Conservation (phyloP, 2,329 filamentous ascomycete species). For the Penicillium digitatum region DNA sequence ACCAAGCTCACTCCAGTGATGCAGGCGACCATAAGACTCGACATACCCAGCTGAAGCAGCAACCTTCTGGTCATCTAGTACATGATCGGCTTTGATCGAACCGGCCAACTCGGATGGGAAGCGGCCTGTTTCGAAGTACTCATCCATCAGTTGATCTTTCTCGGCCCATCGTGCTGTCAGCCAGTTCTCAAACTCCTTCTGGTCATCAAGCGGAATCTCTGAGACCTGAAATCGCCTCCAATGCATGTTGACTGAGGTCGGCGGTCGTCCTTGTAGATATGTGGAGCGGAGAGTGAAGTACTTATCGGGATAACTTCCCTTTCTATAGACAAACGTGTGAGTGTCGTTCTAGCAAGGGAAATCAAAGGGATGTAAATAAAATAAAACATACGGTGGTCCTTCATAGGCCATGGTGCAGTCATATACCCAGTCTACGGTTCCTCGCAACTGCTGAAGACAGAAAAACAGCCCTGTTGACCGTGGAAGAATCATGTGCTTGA, state of each 20-base stretch:
- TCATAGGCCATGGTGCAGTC: conserved; percentile 93
- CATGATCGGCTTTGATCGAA: conserved; percentile 47
- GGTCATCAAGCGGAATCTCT: conserved; percentile 74
- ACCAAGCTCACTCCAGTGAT: conserved; percentile 43
- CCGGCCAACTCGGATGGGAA: conserved; percentile 68
- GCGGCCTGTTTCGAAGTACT: conserved; percentile 70
- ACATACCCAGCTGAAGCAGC: conserved; percentile 40
- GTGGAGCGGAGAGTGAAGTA: conserved; percentile 83
- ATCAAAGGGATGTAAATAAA: not conserved
- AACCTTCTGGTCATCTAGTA: conserved; percentile 26
- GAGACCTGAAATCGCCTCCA: conserved; percentile 81
- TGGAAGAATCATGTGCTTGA: conserved; percentile 59
- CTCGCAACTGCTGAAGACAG: conserved; percentile 56
- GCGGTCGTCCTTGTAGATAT: conserved; percentile 81
- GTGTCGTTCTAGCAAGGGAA: not conserved
- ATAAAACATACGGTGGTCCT: conserved; percentile 71
- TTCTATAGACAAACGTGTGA: conserved; percentile 45
- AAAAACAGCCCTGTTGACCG: conserved; percentile 59
- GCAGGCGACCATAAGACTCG: conserved; percentile 42
- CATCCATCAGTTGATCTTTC: conserved; percentile 84
- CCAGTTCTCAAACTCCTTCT: conserved; percentile 76
- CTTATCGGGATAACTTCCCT: conserved; percentile 81
- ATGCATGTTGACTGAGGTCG: conserved; percentile 94
- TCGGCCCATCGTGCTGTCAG: conserved; percentile 82
- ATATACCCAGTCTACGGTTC: conserved; percentile 61